A percentile compares a stretch with the other conserved stretches of the same genome.
phyloP scores from a whole-genome alignment of 768 basidiomycete species.

The Coprinopsis sp. region DNA sequence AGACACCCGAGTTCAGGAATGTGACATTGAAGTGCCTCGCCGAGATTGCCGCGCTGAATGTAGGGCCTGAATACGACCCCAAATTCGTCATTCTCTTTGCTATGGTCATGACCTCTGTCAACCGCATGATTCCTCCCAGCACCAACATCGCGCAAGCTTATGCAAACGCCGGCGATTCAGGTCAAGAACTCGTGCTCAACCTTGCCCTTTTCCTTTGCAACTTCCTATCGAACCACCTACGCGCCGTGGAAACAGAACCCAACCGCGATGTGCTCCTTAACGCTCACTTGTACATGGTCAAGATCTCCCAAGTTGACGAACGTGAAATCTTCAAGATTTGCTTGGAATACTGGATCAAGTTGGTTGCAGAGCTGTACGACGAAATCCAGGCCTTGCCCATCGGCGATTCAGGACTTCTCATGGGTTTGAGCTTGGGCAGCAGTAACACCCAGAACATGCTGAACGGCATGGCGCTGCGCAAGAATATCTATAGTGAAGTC shows the following conservation, averaged over 20 bases:
- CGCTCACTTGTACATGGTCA: slow-evolving; percentile 97
- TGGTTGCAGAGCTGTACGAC: slow-evolving; percentile 95
- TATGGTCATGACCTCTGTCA: slow-evolving; percentile 96
- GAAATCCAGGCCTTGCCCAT: slow-evolving; percentile 92
- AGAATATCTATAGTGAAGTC: slow-evolving; percentile 95
- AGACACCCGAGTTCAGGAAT: slow-evolving; percentile 95
- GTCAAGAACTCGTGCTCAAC: slow-evolving; percentile 96
- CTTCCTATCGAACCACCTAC: slow-evolving; percentile 90
- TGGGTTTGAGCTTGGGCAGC: slow-evolving; percentile 82
- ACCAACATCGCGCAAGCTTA: slow-evolving; percentile 95
- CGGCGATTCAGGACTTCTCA: slow-evolving; percentile 79
- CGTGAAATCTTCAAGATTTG: slow-evolving; percentile 99
- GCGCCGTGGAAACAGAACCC: slow-evolving; percentile 86
- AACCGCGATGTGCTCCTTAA: slow-evolving; percentile 93
- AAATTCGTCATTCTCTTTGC: slow-evolving; percentile 98
- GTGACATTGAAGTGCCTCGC: slow-evolving; percentile 94
- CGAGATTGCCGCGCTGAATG: slow-evolving; percentile 91
- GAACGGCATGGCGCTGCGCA: slow-evolving; percentile 74
- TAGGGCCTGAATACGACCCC: slow-evolving; percentile 94
- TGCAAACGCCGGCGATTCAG: slow-evolving; percentile 80
- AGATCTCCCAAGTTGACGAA: slow-evolving; percentile 96
- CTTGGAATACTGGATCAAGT: slow-evolving; percentile 94
- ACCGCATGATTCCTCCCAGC: slow-evolving; percentile 93
- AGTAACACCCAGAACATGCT: slow-evolving; percentile 62
- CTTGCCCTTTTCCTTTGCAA: slow-evolving; percentile 96